A percentile compares a stretch with the other conserved stretches of the same genome.
phyloP scores from a whole-genome alignment of 2,329 filamentous ascomycete genomes.

The Endocalyx cinctus region DNA sequence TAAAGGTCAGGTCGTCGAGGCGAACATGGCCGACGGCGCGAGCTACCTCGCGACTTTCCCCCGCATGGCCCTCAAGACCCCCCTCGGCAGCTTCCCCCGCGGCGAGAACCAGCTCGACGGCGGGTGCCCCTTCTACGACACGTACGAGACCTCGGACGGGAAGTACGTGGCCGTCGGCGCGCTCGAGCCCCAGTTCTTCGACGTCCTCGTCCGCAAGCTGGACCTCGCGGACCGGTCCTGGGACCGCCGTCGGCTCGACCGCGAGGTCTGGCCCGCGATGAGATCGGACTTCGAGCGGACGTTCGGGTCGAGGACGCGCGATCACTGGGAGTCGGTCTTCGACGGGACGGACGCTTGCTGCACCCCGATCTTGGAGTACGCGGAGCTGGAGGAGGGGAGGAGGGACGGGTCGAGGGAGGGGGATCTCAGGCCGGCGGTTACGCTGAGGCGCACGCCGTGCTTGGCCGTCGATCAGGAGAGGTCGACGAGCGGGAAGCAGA shows the following conservation, averaged over 20 bases:
- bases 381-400: slow-evolving; percentile 26
- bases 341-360: slow-evolving; percentile 90
- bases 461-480: slow-evolving; percentile 49
- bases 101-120: slow-evolving; percentile 79
- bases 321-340: slow-evolving; percentile 81
- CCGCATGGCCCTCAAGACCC: slow-evolving; percentile 59
- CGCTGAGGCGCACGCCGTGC: slow-evolving; percentile 65
- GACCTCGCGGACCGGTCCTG: slow-evolving; percentile 49
- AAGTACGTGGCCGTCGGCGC: slow-evolving; percentile 85
- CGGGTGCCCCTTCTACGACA: slow-evolving; percentile 83
- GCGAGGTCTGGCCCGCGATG: slow-evolving; percentile 63
- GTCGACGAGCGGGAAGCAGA: slow-evolving; percentile 32
- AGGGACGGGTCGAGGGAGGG: slow-evolving; percentile 45
- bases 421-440: slow-evolving; percentile 68
- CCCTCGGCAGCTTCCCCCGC: slow-evolving; percentile 57
- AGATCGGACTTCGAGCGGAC: slow-evolving; percentile 52
- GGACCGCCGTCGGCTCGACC: slow-evolving; percentile 54
- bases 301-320: slow-evolving; percentile 67
- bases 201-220: slow-evolving; percentile 61
- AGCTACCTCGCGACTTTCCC: slow-evolving; percentile 76
- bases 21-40: slow-evolving; percentile 93
- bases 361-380: slow-evolving; percentile 76
- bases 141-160: slow-evolving; percentile 78
- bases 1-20: slow-evolving; percentile 82
- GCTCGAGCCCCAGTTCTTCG: slow-evolving; percentile 83